These are phyloP conservation scores for Epichloe coenophiala DNA, from an alignment of 2,329 filamentous ascomycete species.

Conservation along the genomic window DNA sequence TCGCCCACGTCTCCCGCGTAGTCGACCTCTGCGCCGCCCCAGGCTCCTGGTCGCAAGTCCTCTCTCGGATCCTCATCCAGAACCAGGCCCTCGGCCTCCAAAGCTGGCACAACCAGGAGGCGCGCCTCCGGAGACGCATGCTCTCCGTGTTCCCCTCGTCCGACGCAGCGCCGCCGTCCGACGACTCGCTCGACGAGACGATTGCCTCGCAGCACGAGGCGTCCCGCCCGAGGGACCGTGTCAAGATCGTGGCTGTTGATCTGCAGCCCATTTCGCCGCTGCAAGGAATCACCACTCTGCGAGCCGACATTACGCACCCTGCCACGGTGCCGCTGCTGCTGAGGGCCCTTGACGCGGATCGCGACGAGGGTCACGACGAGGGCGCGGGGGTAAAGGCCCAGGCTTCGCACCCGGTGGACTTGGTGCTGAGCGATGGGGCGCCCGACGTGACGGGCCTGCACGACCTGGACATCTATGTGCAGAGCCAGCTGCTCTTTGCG, in stretches of 20 bases:
- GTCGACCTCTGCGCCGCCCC: slow-evolving; percentile 94
- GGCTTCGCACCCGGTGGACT: slow-evolving; percentile 68
- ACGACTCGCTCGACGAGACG: background rate
- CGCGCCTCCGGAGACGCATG: slow-evolving; percentile 48
- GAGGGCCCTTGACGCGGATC: slow-evolving; percentile 65
- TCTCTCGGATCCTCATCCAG: slow-evolving; percentile 86
- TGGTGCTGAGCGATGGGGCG: slow-evolving; percentile 89
- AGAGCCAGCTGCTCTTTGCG: slow-evolving; percentile 87
- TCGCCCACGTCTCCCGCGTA: slow-evolving; percentile 77
- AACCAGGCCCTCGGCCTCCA: slow-evolving; percentile 78
- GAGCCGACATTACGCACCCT: slow-evolving; percentile 94
- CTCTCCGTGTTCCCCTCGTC: slow-evolving; percentile 32
- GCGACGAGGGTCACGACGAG: slow-evolving; percentile 24
- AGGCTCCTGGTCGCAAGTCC: slow-evolving; percentile 92
- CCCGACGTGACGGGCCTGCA: slow-evolving; percentile 95
- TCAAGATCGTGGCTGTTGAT: slow-evolving; percentile 93
- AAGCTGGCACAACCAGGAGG: slow-evolving; percentile 78
- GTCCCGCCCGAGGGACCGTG: slow-evolving; percentile 44
- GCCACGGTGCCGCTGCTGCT: slow-evolving; percentile 85
- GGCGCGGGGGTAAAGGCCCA: slow-evolving; percentile 10
- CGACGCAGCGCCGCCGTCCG: background rate
- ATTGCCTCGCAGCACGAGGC: background rate
- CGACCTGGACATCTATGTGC: slow-evolving; percentile 95
- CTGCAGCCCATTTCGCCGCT: slow-evolving; percentile 91
- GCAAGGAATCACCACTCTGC: slow-evolving; percentile 80